Conservation (phyloP, 129 eudicot genomes). For the Arctium lappa region DNA sequence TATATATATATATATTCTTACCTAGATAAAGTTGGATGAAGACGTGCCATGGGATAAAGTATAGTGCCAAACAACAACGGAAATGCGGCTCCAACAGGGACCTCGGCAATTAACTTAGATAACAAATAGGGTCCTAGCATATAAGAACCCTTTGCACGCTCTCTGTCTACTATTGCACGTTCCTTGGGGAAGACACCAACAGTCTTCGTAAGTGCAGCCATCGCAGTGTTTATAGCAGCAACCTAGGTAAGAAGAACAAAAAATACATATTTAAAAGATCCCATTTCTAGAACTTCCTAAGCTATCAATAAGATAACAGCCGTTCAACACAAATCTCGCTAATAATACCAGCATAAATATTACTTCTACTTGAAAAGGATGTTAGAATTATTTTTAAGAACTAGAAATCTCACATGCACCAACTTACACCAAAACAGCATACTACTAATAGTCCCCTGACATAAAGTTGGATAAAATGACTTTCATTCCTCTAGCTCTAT, state of each 20-base stretch:
- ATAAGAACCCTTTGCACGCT: constrained; percentile 96
- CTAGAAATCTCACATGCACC: no score
- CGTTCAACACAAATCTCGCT: neutral
- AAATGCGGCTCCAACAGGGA: constrained; percentile 93
- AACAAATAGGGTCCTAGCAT: constrained; percentile 81
- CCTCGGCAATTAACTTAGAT: constrained; percentile 89
- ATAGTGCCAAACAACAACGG: constrained; percentile 86
- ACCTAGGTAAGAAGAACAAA: constrained; percentile 42
- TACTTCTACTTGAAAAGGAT: neutral
- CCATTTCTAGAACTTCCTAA: neutral
- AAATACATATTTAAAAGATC: neutral
- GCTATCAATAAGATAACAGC: neutral
- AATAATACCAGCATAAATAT: neutral
- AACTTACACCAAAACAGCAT: no score
- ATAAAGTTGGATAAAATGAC: no score
- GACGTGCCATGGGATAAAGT: constrained; percentile 96
- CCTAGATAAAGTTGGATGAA: constrained; percentile 89
- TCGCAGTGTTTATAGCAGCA: constrained; percentile 99
- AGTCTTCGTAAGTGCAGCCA: constrained; percentile 99
- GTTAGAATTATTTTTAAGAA: neutral
- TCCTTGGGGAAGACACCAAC: constrained; percentile 96
- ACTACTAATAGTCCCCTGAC: no score
- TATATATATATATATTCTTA: constrained; percentile 9
- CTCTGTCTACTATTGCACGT: constrained; percentile 97
- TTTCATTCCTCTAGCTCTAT: no score